Evolutionary conservation across 495 filamentous ascomycete genomes (phyloP).

Genomic region (Penicillium desertorum): DNA sequence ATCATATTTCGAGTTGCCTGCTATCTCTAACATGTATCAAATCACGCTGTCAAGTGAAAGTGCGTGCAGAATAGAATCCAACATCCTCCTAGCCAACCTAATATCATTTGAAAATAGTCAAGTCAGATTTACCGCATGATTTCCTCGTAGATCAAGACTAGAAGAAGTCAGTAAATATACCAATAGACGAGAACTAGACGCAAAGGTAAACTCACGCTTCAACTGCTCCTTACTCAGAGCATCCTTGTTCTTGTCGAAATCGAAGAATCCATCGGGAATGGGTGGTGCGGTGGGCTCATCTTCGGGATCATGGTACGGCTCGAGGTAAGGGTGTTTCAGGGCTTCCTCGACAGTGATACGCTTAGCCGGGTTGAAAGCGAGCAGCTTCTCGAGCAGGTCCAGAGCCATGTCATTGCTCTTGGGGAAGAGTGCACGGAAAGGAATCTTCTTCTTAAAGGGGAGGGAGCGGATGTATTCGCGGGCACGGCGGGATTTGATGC

Average conservation of each 20-base stretch:
- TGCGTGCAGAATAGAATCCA: constrained; percentile 18
- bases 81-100: not conserved
- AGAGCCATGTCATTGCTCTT: constrained; percentile 92
- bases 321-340: constrained; percentile 94
- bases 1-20: constrained; percentile 14
- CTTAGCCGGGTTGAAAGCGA: constrained; percentile 98
- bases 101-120: not conserved
- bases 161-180: constrained; percentile 14
- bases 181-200: not conserved
- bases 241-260: constrained; percentile 99
- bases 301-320: constrained; percentile 98
- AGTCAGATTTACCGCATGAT: constrained; percentile 82
- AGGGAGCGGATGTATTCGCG: constrained; percentile 98
- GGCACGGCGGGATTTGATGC: constrained; percentile 97
- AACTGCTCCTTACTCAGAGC: constrained; percentile 96
- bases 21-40: constrained; percentile 17
- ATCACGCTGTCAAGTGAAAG: constrained; percentile 9
- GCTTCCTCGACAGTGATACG: constrained; percentile 97
- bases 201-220: constrained; percentile 62
- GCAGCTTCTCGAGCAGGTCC: constrained; percentile 89
- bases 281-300: constrained; percentile 96
- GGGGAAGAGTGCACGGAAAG: constrained; percentile 95
- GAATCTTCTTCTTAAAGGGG: constrained; percentile 99
- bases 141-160: constrained; percentile 92
- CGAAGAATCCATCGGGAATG: constrained; percentile 98